phyloP scores from a whole-genome alignment of 2,329 filamentous ascomycete genomes.

The Neoarthrinium moseri region DNA sequence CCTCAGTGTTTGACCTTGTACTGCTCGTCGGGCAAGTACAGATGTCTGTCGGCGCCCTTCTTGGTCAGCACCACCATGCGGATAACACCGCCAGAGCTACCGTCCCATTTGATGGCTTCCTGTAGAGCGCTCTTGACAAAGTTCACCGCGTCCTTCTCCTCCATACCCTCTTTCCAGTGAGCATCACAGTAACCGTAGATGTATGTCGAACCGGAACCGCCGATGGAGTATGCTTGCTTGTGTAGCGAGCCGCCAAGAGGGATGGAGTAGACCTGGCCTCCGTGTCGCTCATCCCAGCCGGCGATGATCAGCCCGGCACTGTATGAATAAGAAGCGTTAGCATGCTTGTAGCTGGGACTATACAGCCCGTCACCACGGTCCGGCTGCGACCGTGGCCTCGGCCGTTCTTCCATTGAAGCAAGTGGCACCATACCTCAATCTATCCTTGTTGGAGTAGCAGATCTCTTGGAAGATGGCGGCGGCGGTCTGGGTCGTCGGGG shows the following conservation, averaged over 20 bases:
- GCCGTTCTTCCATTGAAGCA: neutral
- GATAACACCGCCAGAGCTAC: slow-evolving; percentile 96
- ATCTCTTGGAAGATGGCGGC: slow-evolving; percentile 97
- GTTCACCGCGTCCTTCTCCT: slow-evolving; percentile 81
- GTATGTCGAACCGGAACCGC: slow-evolving; percentile 95
- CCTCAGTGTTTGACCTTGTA: slow-evolving; percentile 73
- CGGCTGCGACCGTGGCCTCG: neutral
- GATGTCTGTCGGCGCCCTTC: slow-evolving; percentile 84
- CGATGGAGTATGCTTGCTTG: slow-evolving; percentile 95
- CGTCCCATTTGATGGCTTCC: slow-evolving; percentile 99
- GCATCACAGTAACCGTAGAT: slow-evolving; percentile 99
- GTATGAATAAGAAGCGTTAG: slow-evolving; percentile 6
- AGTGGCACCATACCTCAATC: slow-evolving; percentile 65
- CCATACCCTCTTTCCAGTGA: slow-evolving; percentile 95
- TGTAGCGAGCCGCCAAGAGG: slow-evolving; percentile 94
- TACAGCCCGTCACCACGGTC: neutral
- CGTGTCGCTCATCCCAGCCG: slow-evolving; percentile 93
- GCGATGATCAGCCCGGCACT: slow-evolving; percentile 97
- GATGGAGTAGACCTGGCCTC: slow-evolving; percentile 96
- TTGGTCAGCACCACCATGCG: slow-evolving; percentile 94
- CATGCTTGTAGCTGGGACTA: no score
- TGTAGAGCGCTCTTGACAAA: slow-evolving; percentile 90
- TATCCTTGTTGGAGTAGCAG: slow-evolving; percentile 97
- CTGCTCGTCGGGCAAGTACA: slow-evolving; percentile 91
- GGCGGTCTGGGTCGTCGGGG: slow-evolving; percentile 91